phyloP scores from a whole-genome alignment of 768 basidiomycete species.

The Amanita rubescens region DNA sequence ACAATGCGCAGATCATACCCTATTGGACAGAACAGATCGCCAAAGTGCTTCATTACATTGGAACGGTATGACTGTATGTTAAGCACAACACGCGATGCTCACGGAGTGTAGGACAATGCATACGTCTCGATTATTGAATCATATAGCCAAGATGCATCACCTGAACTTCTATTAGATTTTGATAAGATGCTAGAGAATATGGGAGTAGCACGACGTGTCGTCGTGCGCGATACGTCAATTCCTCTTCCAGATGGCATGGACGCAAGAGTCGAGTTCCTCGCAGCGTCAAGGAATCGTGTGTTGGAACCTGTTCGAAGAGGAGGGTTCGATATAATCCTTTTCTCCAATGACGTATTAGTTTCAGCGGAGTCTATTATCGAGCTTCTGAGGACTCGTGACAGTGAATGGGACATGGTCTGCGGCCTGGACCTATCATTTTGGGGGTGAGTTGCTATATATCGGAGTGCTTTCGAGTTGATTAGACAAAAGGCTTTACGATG shows the following conservation, averaged over 20 bases:
- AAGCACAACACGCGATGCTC: background rate
- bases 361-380: background rate
- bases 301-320: background rate
- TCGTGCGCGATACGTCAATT: background rate
- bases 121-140: conserved; percentile 1
- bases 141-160: background rate
- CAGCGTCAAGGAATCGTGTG: background rate
- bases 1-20: conserved; percentile 1
- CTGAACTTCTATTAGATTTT: background rate
- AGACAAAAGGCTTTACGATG: conserved; percentile 24
- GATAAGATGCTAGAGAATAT: background rate
- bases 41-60: background rate
- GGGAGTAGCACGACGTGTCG: background rate
- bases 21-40: background rate
- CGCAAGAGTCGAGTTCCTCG: background rate
- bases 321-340: conserved; percentile 3
- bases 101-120: background rate
- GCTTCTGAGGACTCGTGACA: background rate
- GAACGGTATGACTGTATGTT: background rate
- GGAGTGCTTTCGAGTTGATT: background rate
- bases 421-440: conserved; percentile 1
- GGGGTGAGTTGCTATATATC: background rate
- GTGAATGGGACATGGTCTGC: background rate
- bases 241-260: background rate
- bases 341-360: background rate